A percentile compares a stretch with the other conserved stretches of the same genome.
Evolutionary conservation across 1,139 yeast species (phyloP).

Genomic region (Taphrina populina): DNA sequence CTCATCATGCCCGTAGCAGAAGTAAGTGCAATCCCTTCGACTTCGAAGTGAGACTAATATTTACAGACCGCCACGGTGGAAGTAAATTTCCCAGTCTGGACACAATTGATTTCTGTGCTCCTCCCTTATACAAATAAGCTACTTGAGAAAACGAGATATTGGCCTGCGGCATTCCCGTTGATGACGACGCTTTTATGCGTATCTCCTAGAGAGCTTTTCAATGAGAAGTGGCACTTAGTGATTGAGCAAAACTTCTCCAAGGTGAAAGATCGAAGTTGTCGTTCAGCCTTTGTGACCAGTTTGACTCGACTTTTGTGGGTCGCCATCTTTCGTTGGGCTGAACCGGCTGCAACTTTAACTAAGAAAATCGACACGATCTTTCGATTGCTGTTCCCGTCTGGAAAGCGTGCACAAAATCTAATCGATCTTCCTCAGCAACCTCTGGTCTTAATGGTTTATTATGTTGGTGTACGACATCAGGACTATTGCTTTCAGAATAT

Average conservation of each 20-base stretch:
- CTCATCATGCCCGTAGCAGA: constrained; percentile 77
- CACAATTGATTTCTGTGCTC: constrained; percentile 67
- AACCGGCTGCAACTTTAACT: constrained; percentile 81
- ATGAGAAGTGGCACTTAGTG: constrained; percentile 69
- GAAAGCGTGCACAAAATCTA: constrained; percentile 71
- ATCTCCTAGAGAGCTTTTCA: constrained; percentile 73
- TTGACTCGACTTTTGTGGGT: constrained; percentile 83
- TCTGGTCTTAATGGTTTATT: constrained; percentile 66
- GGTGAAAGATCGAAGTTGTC: constrained; percentile 54
- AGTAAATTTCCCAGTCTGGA: constrained; percentile 94
- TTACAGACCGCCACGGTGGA: constrained; percentile 74
- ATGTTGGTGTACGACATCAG: constrained; percentile 75
- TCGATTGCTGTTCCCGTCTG: constrained; percentile 55
- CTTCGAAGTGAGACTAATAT: not conserved
- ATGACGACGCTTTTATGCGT: constrained; percentile 76
- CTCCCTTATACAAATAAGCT: constrained; percentile 55
- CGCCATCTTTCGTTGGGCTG: constrained; percentile 78
- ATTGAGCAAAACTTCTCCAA: constrained; percentile 53
- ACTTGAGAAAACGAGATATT: constrained; percentile 55
- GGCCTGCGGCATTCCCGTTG: constrained; percentile 72
- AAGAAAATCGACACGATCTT: constrained; percentile 63
- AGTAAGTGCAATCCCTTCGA: not conserved
- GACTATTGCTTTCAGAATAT: constrained; percentile 78
- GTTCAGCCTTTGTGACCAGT: constrained; percentile 60
- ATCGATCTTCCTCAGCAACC: constrained; percentile 64